Conservation (phyloP, 192 early-diverging fungal species). For the Coemansia sp. region DNA sequence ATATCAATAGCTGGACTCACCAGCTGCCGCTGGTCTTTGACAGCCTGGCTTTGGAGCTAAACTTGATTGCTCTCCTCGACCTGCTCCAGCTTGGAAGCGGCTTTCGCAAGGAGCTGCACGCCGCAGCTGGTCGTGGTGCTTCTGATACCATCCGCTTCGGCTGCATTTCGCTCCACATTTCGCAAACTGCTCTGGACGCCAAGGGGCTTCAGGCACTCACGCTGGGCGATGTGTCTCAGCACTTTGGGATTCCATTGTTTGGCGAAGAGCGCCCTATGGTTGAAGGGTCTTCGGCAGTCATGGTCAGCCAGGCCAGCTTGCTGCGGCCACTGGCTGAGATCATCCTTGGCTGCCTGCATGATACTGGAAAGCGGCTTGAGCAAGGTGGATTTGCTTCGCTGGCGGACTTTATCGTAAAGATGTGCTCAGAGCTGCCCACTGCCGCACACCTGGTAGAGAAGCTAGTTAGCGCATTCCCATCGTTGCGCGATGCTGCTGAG, state of each 20-base stretch:
- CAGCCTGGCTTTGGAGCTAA: conserved; percentile 70
- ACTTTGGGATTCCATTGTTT: conserved; percentile 74
- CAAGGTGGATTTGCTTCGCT: conserved; percentile 62
- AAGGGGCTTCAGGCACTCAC: conserved; percentile 60
- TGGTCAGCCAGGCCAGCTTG: conserved; percentile 62
- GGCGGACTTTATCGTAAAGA: conserved; percentile 69
- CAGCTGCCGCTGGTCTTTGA: conserved; percentile 77
- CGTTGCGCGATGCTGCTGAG: conserved; percentile 62
- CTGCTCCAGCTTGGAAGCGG: conserved; percentile 79
- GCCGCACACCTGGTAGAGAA: conserved; percentile 60
- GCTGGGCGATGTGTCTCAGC: conserved; percentile 60
- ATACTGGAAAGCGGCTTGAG: conserved; percentile 66
- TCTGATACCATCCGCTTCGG: conserved; percentile 80
- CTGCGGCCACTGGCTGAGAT: conserved; percentile 64
- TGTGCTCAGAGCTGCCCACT: conserved; percentile 53
- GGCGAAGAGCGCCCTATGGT: conserved; percentile 60
- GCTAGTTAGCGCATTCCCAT: conserved; percentile 65
- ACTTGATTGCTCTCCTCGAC: conserved; percentile 71
- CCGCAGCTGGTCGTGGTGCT: conserved; percentile 63
- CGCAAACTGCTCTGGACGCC: conserved; percentile 60
- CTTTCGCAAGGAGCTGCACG: conserved; percentile 66
- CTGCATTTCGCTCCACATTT: conserved; percentile 79
- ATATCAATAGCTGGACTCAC: conserved; percentile 54
- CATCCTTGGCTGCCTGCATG: conserved; percentile 66
- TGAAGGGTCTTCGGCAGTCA: conserved; percentile 53